Percentiles rank a stretch among this genome's conserved stretches.
Evolutionary conservation across 257 asterid genomes (phyloP).

Genomic region (Lantana camara): DNA sequence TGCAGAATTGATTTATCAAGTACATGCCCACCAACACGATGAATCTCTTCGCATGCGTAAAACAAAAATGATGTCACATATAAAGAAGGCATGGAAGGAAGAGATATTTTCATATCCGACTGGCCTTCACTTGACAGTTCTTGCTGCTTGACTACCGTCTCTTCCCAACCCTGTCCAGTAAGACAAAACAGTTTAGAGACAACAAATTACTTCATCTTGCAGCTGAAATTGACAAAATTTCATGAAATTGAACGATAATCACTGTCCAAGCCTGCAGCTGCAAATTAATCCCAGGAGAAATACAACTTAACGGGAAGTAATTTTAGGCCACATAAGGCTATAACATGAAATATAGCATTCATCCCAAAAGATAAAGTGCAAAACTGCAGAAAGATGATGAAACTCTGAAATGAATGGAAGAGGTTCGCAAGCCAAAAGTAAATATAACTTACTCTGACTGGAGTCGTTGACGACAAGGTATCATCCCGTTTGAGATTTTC

Average conservation of each 20-base stretch:
- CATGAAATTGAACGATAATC: constrained; percentile 7
- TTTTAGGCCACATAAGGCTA: constrained; percentile 13
- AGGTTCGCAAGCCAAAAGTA: constrained; percentile 17
- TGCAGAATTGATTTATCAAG: constrained; percentile 83
- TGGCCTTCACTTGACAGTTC: constrained; percentile 69
- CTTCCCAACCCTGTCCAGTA: constrained; percentile 94
- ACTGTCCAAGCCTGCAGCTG: constrained; percentile 17
- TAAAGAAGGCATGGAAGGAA: constrained; percentile 96
- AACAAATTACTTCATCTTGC: constrained; percentile 7
- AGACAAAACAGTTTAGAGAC: constrained; percentile 29
- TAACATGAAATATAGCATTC: constrained; percentile 6
- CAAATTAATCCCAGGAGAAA: constrained; percentile 5
- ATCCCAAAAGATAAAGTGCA: neutral
- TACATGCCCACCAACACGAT: constrained; percentile 94
- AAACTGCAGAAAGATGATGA: neutral
- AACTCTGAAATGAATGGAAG: constrained; percentile 9
- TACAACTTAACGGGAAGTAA: constrained; percentile 11
- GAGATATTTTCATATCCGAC: constrained; percentile 84
- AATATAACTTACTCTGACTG: constrained; percentile 74
- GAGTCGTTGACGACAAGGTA: constrained; percentile 73
- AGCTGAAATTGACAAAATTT: neutral
- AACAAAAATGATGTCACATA: constrained; percentile 75
- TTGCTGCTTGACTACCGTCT: constrained; percentile 84
- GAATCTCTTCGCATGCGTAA: constrained; percentile 93
- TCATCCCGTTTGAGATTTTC: constrained; percentile 73